These are phyloP conservation scores for Debaryomyces maramus DNA, from an alignment of 805 yeast genomes.

Conservation along the genomic window DNA sequence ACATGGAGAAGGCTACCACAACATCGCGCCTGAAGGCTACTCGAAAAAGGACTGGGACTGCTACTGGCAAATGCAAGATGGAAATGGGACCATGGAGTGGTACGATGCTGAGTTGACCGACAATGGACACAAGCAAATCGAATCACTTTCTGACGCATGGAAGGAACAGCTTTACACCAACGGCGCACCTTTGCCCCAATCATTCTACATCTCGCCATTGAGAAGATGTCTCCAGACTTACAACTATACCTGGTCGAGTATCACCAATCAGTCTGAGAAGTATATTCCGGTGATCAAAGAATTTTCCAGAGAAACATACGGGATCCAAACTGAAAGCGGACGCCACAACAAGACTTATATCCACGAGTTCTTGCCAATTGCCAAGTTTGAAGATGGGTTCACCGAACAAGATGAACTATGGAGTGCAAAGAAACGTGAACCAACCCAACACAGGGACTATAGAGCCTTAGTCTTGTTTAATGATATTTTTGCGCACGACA, in stretches of 20 bases:
- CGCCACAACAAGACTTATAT: conserved; percentile 26
- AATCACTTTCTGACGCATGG: conserved; percentile 16
- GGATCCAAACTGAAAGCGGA: conserved; percentile 30
- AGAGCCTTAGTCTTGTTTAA: conserved; percentile 27
- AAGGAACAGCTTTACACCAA: conserved; percentile 11
- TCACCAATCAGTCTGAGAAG: conserved; percentile 15
- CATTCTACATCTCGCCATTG: conserved; percentile 31
- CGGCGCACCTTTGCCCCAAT: conserved; percentile 24
- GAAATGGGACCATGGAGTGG: conserved; percentile 25
- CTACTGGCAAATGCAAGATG: conserved; percentile 23
- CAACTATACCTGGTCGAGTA: conserved; percentile 22
- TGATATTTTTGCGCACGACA: conserved; percentile 25
- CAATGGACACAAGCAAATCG: conserved; percentile 20
- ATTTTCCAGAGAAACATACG: conserved; percentile 32
- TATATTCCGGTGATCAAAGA: conserved; percentile 25
- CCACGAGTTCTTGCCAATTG: conserved; percentile 16
- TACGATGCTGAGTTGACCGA: conserved; percentile 31
- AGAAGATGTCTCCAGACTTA: conserved; percentile 32
- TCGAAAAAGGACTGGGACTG: conserved; percentile 25
- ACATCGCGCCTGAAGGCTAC: conserved; percentile 21
- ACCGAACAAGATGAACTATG: conserved; percentile 25
- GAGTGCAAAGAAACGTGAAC: conserved; percentile 23
- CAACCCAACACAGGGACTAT: conserved; percentile 23
- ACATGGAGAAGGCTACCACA: conserved; percentile 38
- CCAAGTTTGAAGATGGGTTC: conserved; percentile 26